Conservation (phyloP, 768 basidiomycete genomes). For the Boletellus emodensis region DNA sequence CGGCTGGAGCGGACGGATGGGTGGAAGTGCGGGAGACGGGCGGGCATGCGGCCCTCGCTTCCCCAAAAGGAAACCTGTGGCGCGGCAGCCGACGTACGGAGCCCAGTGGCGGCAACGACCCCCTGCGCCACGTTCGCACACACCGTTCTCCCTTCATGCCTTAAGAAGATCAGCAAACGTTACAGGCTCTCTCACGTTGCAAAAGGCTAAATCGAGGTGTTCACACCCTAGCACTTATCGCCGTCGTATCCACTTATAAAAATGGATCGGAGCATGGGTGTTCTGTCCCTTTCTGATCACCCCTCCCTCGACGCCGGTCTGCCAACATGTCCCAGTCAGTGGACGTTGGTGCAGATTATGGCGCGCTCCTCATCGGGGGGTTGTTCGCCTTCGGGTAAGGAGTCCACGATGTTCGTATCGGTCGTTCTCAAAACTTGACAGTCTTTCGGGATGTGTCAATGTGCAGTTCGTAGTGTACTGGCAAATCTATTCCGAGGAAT, state of each 20-base stretch:
- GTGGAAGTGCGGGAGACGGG: too few relatives aligned
- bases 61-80: too few relatives aligned
- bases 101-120: too few relatives aligned
- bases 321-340: constrained; percentile 1
- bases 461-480: constrained; percentile 26
- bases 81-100: too few relatives aligned
- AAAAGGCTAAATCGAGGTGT: too few relatives aligned
- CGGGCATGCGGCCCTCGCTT: too few relatives aligned
- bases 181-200: too few relatives aligned
- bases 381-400: constrained; percentile 20
- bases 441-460: constrained; percentile 25
- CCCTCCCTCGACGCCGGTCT: background rate
- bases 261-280: background rate
- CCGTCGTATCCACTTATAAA: constrained; percentile 3
- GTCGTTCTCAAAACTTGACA: constrained; percentile 2
- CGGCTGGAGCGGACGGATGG: too few relatives aligned
- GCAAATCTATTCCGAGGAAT: constrained; percentile 14
- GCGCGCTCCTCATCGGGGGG: constrained; percentile 21
- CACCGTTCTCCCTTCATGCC: too few relatives aligned
- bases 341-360: constrained; percentile 10
- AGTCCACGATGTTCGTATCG: background rate
- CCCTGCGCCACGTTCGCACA: too few relatives aligned
- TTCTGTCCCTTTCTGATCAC: background rate
- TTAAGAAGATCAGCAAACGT: too few relatives aligned
- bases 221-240: background rate